Evolutionary conservation across 2,329 filamentous ascomycete species (phyloP).

Genomic region (Calonectria henricotiae): DNA sequence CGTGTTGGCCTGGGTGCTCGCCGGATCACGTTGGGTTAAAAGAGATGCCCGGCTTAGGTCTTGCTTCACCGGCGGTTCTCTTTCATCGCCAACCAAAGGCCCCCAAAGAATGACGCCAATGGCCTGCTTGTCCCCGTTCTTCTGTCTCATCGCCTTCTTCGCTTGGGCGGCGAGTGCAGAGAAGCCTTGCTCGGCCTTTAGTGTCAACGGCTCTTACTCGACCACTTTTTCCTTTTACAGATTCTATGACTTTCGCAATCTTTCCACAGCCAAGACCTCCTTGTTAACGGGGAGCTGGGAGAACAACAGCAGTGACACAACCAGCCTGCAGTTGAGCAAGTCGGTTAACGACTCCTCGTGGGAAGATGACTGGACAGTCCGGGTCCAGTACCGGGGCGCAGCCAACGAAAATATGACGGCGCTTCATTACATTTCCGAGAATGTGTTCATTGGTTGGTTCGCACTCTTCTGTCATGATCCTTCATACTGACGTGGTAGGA

Average conservation of each 20-base stretch:
- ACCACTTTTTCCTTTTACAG: conserved; percentile 34
- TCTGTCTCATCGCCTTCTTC: neutral
- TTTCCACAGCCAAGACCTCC: neutral
- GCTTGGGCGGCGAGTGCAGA: conserved; percentile 2
- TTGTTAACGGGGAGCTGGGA: conserved; percentile 21
- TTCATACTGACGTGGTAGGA: neutral
- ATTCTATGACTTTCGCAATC: conserved; percentile 35
- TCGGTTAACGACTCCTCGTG: conserved; percentile 32
- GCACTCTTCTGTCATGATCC: neutral
- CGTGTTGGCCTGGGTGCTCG: neutral
- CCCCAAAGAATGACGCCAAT: neutral
- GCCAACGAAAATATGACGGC: conserved; percentile 31
- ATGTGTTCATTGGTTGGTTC: conserved; percentile 36
- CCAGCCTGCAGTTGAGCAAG: conserved; percentile 27
- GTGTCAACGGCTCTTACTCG: conserved; percentile 28
- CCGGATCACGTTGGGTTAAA: neutral
- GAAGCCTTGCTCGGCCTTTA: conserved; percentile 26
- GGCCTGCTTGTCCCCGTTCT: conserved; percentile 2
- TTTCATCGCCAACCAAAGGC: neutral
- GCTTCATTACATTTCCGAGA: conserved; percentile 30
- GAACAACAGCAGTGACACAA: conserved; percentile 11
- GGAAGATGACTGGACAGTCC: conserved; percentile 33
- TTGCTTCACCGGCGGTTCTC: neutral
- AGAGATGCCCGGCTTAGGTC: conserved; percentile 1
- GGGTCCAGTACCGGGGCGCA: conserved; percentile 20